Percentiles rank a stretch among this genome's conserved stretches.
Evolutionary conservation across 495 filamentous ascomycete genomes (phyloP).

Genomic region (Aspergillus carlsbadensis): DNA sequence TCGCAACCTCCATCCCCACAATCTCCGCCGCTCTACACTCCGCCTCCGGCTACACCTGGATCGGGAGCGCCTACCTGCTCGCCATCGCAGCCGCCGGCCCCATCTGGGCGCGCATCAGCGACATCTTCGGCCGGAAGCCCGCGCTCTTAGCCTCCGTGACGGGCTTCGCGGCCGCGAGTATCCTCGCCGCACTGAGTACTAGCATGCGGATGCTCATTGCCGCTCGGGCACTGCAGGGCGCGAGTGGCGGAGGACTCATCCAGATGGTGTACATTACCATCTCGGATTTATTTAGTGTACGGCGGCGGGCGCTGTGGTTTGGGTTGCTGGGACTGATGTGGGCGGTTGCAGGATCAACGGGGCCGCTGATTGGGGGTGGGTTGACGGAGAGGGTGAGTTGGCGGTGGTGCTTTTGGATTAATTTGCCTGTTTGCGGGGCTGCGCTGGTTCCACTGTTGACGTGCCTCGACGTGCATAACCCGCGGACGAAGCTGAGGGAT

Average conservation of each 20-base stretch:
- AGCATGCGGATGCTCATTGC: constrained; percentile 69
- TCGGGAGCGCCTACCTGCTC: constrained; percentile 49
- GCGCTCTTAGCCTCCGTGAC: constrained; percentile 61
- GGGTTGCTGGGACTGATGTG: constrained; percentile 57
- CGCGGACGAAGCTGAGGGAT: constrained; percentile 60
- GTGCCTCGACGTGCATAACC: constrained; percentile 69
- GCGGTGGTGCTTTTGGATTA: constrained; percentile 50
- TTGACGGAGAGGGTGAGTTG: constrained; percentile 53
- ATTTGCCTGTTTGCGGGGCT: constrained; percentile 56
- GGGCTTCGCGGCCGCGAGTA: constrained; percentile 65
- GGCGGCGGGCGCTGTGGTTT: constrained; percentile 47
- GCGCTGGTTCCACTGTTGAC: constrained; percentile 62
- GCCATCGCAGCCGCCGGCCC: constrained; percentile 21
- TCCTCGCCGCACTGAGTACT: constrained; percentile 58
- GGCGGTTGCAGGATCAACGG: constrained; percentile 61
- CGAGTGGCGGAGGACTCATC: constrained; percentile 68
- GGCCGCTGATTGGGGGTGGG: constrained; percentile 64
- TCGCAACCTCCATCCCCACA: constrained; percentile 51
- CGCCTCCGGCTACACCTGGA: constrained; percentile 52
- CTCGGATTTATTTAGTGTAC: constrained; percentile 66
- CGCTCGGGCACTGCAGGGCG: constrained; percentile 66
- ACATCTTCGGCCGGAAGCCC: constrained; percentile 77
- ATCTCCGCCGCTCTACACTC: constrained; percentile 47
- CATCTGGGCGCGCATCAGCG: constrained; percentile 64
- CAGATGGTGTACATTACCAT: constrained; percentile 73